Evolutionary conservation across 441 rosid genomes (phyloP).

Genomic region (Breynia disticha): DNA sequence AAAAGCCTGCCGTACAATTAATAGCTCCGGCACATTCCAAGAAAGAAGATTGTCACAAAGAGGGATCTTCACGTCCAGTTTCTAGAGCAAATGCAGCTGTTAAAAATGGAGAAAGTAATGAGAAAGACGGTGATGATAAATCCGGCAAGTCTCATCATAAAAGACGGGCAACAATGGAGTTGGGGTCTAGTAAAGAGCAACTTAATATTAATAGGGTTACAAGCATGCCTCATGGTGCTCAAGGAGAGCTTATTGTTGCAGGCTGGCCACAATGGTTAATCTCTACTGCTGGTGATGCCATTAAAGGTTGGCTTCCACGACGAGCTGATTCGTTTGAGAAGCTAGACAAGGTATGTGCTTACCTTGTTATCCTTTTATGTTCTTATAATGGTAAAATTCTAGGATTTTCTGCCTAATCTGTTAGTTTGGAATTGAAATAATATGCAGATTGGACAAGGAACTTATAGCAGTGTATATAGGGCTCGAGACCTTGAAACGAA

Average conservation of each 20-base stretch:
- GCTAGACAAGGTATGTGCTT: conserved; percentile 54
- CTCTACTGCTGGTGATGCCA: conserved; percentile 71
- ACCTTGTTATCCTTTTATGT: too few relatives aligned
- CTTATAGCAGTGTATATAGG: conserved; percentile 82
- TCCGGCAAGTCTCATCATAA: not conserved
- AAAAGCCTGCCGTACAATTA: conserved; percentile 42
- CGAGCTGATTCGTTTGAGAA: conserved; percentile 59
- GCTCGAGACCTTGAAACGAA: conserved; percentile 69
- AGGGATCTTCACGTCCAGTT: conserved; percentile 12
- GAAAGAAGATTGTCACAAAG: conserved; percentile 27
- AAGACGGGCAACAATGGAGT: not conserved
- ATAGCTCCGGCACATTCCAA: conserved; percentile 44
- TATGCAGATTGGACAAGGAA: conserved; percentile 94
- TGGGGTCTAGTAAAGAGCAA: not conserved
- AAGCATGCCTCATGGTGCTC: conserved; percentile 28
- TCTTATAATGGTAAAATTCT: too few relatives aligned
- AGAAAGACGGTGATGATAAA: too few relatives aligned
- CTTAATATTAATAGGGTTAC: conserved; percentile 7
- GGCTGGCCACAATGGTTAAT: conserved; percentile 83
- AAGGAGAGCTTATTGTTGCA: conserved; percentile 38
- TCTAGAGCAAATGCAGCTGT: too few relatives aligned
- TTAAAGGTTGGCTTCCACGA: conserved; percentile 66
- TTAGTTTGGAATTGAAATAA: not conserved
- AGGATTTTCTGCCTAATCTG: too few relatives aligned
- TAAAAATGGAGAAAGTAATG: too few relatives aligned